A percentile compares a stretch with the other conserved stretches of the same genome.
Evolutionary conservation across 2,329 filamentous ascomycete genomes (phyloP).

Genomic region (Fusarium liriodendri): DNA sequence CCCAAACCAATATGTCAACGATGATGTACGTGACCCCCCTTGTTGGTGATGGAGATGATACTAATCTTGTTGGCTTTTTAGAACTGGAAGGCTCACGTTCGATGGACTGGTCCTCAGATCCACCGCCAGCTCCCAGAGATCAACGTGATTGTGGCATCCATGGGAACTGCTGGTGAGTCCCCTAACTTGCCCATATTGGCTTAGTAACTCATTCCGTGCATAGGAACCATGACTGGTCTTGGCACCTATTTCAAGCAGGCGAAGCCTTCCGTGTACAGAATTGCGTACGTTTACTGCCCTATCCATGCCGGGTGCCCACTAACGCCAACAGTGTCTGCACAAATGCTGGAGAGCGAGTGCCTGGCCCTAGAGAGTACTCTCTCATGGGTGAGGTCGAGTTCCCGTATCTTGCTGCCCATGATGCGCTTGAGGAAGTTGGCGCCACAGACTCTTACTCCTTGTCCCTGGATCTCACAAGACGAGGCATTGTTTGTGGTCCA

Average conservation of each 20-base stretch:
- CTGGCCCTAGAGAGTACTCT: slow-evolving; percentile 65
- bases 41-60: accelerated
- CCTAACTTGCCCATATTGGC: neutral
- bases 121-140: slow-evolving; percentile 66
- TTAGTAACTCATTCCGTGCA: slow-evolving; percentile 11
- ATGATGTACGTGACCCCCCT: slow-evolving; percentile 36
- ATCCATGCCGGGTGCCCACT: neutral
- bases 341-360: slow-evolving; percentile 66
- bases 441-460: slow-evolving; percentile 64
- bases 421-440: slow-evolving; percentile 66
- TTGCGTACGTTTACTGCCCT: slow-evolving; percentile 43
- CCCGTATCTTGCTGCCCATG: slow-evolving; percentile 66
- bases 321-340: slow-evolving; percentile 62
- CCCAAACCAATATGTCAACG: slow-evolving; percentile 51
- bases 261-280: slow-evolving; percentile 59
- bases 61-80: slow-evolving; percentile 30
- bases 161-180: slow-evolving; percentile 59
- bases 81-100: slow-evolving; percentile 66
- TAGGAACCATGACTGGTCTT: slow-evolving; percentile 60
- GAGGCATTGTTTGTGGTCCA: slow-evolving; percentile 70
- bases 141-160: slow-evolving; percentile 64
- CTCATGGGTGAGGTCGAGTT: slow-evolving; percentile 65
- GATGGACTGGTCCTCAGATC: slow-evolving; percentile 71
- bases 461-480: slow-evolving; percentile 65
- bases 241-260: slow-evolving; percentile 62